Evolutionary conservation across 2,329 filamentous ascomycete species (phyloP).

Genomic region (Podosphaera leucotricha): DNA sequence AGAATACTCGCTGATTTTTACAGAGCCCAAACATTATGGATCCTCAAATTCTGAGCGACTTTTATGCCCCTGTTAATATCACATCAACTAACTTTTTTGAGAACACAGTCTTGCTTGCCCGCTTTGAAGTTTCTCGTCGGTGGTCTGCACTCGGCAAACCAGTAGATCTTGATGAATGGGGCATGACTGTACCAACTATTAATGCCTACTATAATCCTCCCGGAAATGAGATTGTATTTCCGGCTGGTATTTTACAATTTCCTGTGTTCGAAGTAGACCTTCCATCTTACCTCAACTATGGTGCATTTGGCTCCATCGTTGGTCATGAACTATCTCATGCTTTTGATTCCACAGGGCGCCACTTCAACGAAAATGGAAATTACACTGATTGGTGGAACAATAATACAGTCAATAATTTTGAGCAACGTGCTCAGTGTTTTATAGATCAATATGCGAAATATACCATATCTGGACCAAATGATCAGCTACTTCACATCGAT

Average conservation of each 20-base stretch:
- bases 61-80: constrained; percentile 30
- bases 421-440: constrained; percentile 37
- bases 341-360: constrained; percentile 41
- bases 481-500: constrained; percentile 34
- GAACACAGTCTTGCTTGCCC: constrained; percentile 29
- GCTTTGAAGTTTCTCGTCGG: constrained; percentile 22
- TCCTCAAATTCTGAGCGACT: constrained; percentile 28
- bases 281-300: constrained; percentile 42
- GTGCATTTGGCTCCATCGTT: constrained; percentile 41
- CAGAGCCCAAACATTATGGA: constrained; percentile 35
- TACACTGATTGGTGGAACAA: constrained; percentile 45
- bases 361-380: constrained; percentile 41
- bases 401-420: constrained; percentile 31
- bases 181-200: constrained; percentile 33
- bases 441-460: constrained; percentile 42
- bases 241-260: constrained; percentile 45
- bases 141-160: constrained; percentile 37
- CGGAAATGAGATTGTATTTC: constrained; percentile 44
- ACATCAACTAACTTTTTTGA: constrained; percentile 28
- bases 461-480: constrained; percentile 30
- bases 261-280: constrained; percentile 39
- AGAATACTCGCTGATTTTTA: constrained; percentile 4
- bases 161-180: constrained; percentile 35
- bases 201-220: constrained; percentile 43
- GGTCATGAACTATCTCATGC: constrained; percentile 49